Percentiles rank a stretch among this genome's conserved stretches.
These are phyloP conservation scores for Clitoria ternatea DNA, from an alignment of 306 rosid species.

Conservation along the genomic window DNA sequence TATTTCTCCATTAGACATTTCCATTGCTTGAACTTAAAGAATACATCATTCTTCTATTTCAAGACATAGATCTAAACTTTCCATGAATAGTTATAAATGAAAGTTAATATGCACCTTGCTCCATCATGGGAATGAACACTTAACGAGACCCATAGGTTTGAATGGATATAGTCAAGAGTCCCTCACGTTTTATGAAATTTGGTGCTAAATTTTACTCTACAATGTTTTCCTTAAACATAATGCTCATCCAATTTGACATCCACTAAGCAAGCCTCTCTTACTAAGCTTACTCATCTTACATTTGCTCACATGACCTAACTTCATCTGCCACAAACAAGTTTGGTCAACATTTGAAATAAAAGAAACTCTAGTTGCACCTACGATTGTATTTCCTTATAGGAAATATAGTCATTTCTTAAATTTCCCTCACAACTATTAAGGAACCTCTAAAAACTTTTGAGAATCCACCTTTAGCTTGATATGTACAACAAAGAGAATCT, in stretches of 20 bases:
- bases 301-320: background rate
- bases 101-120: background rate
- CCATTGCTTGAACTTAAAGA: background rate
- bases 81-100: background rate
- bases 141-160: background rate
- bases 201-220: no score
- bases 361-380: background rate
- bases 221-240: no score
- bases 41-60: background rate
- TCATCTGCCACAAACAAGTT: no score
- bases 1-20: background rate
- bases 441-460: no score
- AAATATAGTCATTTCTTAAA: no score
- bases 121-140: background rate
- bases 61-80: background rate
- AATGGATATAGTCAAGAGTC: background rate
- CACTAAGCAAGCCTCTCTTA: background rate
- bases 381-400: background rate
- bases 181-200: background rate
- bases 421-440: no score
- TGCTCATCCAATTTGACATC: no score
- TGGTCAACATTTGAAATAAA: background rate
- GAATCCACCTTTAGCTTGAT: no score
- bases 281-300: background rate
- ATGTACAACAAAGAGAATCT: no score